A percentile compares a stretch with the other conserved stretches of the same genome.
Evolutionary conservation across 2,329 filamentous ascomycete genomes (phyloP).

Genomic region (Zymoseptoria pseudotritici): DNA sequence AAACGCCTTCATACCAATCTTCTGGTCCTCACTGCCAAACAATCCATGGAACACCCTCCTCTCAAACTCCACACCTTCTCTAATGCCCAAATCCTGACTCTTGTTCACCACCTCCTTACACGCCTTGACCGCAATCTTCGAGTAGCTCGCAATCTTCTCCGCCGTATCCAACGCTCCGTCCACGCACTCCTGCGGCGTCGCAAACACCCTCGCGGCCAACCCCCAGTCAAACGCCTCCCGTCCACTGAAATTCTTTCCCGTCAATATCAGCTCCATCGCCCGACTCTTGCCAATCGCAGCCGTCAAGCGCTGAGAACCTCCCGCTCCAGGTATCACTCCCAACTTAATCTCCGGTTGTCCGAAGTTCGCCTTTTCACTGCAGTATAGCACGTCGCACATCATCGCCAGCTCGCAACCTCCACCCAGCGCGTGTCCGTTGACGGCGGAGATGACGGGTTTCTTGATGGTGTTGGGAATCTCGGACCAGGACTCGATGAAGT

Average conservation of each 20-base stretch:
- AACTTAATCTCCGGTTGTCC: conserved; percentile 97
- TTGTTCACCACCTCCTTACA: conserved; percentile 99
- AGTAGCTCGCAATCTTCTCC: conserved; percentile 81
- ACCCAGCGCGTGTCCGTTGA: conserved; percentile 89
- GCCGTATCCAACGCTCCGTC: conserved; percentile 75
- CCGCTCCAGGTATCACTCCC: conserved; percentile 84
- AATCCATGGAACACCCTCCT: conserved; percentile 83
- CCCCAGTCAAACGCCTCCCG: conserved; percentile 85
- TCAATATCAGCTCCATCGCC: conserved; percentile 88
- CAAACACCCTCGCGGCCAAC: conserved; percentile 74
- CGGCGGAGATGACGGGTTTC: conserved; percentile 89
- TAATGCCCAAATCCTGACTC: conserved; percentile 81
- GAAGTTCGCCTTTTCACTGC: conserved; percentile 76
- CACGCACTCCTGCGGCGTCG: conserved; percentile 72
- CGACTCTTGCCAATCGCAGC: conserved; percentile 60
- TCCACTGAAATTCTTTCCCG: conserved; percentile 75
- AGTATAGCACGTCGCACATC: conserved; percentile 96
- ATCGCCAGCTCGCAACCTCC: conserved; percentile 94
- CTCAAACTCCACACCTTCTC: conserved; percentile 89
- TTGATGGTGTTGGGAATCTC: conserved; percentile 74
- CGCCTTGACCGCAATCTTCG: conserved; percentile 77
- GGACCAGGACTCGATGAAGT: conserved; percentile 96
- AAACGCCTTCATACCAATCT: conserved; percentile 90
- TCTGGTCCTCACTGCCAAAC: conserved; percentile 94
- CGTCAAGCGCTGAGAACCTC: conserved; percentile 82